Base-by-base conservation (phyloP, 1,284 basidiomycete species). In the Leccinum fuscescens region DNA sequence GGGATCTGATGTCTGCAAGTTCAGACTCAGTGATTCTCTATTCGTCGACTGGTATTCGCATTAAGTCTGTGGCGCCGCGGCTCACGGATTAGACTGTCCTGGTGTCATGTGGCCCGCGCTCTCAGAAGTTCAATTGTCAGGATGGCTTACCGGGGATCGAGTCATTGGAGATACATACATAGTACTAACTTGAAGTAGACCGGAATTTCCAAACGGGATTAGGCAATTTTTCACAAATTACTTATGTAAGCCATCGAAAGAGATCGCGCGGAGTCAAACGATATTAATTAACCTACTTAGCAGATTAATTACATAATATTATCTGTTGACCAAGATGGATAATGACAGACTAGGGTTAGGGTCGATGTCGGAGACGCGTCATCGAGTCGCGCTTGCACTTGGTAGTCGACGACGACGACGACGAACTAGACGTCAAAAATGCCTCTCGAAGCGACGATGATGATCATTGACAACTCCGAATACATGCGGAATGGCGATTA, bases 401-500 rank as follows among this genome's bases (percentile, higher is more conserved):
- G 17, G 63, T 60, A 55, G 76, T 73, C 20, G 50, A 60, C 61
- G 9, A 59, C 55, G 53, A 70, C 48, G 42, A 44, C 42, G 42
- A 44, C 42, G 42, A 44, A 29, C 27, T 12, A 50, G 49, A 55
- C 62, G 66, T 27, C 24, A 82, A 88, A 74, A 62, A 96, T 96
- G 93, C 92, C 93, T 66, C 84, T 96, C 74, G 93, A 96, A 86
- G 93, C 93, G 56, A 94, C 93, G 39, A 93, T 96, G 85, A 87
- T 96, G 78, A 84, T 95, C 46, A 86, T 96, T 66, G 94, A 96
- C 82, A 95, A 95, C 74, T 95, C 93, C 4, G 94, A 96, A 77
- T 95, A 90, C 78, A 96, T 95, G 93, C 85, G 92, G 67, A 98
- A 98, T 77, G 96, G 96, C 49, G 96, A 98, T 79, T 98, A 96